Base-by-base conservation (phyloP, 352 stramenopile genomes). In the Pythium utonaiense region DNA sequence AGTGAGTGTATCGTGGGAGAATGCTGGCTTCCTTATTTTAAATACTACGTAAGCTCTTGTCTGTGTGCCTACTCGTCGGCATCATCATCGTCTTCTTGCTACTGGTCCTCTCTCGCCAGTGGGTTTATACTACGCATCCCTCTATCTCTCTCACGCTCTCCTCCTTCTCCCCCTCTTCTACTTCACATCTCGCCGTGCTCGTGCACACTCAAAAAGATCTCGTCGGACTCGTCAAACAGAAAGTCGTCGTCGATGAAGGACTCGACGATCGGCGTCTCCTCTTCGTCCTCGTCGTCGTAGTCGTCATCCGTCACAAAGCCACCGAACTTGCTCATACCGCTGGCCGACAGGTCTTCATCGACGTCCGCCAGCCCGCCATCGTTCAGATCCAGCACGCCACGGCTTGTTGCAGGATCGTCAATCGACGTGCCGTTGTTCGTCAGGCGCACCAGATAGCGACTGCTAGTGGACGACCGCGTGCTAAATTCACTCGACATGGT, bases 401-500 rank as follows among this genome's bases (percentile, higher is more conserved):
- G 57, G 0, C 3, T 57, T 33, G n/a, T 10, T 14, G 25, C 45
- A 6, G 25, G 9, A 7, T 31, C 52, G 3, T 62, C 53, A 9
- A 50, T 44, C 0, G 22, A 22, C 12, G 40, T 53, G 16, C 52
- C 52, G 21, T 40, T 61, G 38, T 53, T 53, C 8, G 60, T 52
- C 2, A 67, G 36, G 1, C 30, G 49, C 8, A 68, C 42, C 22
- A 68, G 31, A 30, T 67, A 67, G n/a, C 53, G 53, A 50, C 55
- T 60, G 22, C 54, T 38, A 1, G 55, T 53, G 6, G 57, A 66
- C n/a, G 63, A 65, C 4, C 38, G 50, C 24, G 51, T 64, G 41
- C 51, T 70, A n/a, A 60, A 70, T 16, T 70, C 63, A 30, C 56
- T 70, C 9, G 70, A 75, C 70, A 82, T 75, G 6, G 75, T 85